Evolutionary conservation across 371 early-diverging fungal species (phyloP).

Genomic region (Quaeritorhiza haematococci): DNA sequence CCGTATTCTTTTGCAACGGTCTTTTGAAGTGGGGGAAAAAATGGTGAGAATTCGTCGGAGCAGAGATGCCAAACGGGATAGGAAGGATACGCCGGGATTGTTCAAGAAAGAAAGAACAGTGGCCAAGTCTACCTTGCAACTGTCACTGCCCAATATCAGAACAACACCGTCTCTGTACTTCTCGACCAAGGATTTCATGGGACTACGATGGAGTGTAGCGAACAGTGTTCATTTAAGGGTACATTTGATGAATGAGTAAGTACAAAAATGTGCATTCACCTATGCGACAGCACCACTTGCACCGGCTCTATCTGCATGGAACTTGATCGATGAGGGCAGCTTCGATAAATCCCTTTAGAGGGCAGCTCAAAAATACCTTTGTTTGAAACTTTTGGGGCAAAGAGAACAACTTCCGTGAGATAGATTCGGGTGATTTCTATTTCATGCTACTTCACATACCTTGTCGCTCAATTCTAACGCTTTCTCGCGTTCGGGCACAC

Average conservation of each 20-base stretch:
- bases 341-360: not conserved
- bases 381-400: too few relatives aligned
- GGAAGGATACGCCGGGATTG: not conserved
- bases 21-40: not conserved
- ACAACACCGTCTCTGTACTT: slow-evolving; percentile 57
- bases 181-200: slow-evolving; percentile 63
- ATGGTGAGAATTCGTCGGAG: too few relatives aligned
- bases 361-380: not conserved
- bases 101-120: not conserved
- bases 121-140: slow-evolving; percentile 40
- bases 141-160: slow-evolving; percentile 66
- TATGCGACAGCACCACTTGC: slow-evolving; percentile 80
- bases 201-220: slow-evolving; percentile 19
- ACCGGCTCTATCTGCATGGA: slow-evolving; percentile 40
- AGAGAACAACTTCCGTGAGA: not conserved
- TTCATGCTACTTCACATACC: slow-evolving; percentile 53
- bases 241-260: too few relatives aligned
- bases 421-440: slow-evolving; percentile 25
- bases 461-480: slow-evolving; percentile 67
- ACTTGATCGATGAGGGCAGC: not conserved
- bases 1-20: slow-evolving; percentile 58
- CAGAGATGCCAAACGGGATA: not conserved
- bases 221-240: slow-evolving; percentile 4
- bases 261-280: slow-evolving; percentile 70
- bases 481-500: slow-evolving; percentile 69